These are phyloP conservation scores for Coemansia asiatica DNA, from an alignment of 192 early-diverging fungal species.

Conservation along the genomic window DNA sequence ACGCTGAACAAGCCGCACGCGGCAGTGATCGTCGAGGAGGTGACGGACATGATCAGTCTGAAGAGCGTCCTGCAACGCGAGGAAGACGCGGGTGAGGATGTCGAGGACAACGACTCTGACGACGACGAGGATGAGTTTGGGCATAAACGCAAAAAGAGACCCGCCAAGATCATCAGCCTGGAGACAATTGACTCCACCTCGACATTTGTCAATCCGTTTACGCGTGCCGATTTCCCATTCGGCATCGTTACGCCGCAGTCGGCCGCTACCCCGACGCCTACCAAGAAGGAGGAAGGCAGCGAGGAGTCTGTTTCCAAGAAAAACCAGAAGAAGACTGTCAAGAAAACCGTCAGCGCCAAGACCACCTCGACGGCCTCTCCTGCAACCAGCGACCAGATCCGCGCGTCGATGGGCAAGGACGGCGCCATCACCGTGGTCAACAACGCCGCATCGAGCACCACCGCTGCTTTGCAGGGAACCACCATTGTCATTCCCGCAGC, in stretches of 20 bases:
- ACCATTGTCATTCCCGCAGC: conserved; percentile 41
- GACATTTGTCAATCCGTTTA: conserved; percentile 46
- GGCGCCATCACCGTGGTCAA: conserved; percentile 41
- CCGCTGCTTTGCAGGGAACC: conserved; percentile 17
- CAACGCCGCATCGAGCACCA: conserved; percentile 15
- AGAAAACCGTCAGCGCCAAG: conserved; percentile 24
- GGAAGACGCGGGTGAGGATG: conserved; percentile 43
- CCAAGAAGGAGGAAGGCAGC: conserved; percentile 6
- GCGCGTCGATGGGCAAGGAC: conserved; percentile 48
- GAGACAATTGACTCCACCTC: conserved; percentile 48
- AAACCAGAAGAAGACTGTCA: conserved; percentile 40
- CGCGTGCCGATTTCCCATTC: conserved; percentile 49
- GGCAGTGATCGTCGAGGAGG: conserved; percentile 47
- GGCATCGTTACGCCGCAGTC: conserved; percentile 41
- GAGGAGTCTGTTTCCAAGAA: conserved; percentile 21
- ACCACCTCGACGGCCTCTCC: conserved; percentile 7
- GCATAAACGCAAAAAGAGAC: conserved; percentile 35
- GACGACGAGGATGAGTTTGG: conserved; percentile 48
- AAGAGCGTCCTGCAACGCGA: conserved; percentile 46
- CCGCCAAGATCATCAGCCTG: conserved; percentile 32
- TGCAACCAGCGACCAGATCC: conserved; percentile 17
- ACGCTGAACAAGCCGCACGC: conserved; percentile 52
- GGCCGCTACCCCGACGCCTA: conserved; percentile 6
- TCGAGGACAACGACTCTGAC: conserved; percentile 11
- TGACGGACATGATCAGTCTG: conserved; percentile 43